Percentiles rank a stretch among this genome's conserved stretches.
Evolutionary conservation across 2,329 filamentous ascomycete genomes (phyloP).

Genomic region (Corynespora cassiicola): DNA sequence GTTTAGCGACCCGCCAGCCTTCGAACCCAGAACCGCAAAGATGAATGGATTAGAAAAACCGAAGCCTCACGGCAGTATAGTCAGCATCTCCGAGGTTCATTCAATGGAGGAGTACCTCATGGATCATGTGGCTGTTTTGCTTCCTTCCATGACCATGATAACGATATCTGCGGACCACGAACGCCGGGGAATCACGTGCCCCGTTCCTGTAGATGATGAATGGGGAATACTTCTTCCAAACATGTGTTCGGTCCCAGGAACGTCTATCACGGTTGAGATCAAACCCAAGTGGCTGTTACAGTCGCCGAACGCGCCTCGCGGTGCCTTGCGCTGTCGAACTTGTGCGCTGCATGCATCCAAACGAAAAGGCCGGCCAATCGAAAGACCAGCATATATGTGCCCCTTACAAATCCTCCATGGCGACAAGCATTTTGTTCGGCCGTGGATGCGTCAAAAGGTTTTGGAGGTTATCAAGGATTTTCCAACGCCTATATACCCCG

Average conservation of each 20-base stretch:
- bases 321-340: slow-evolving; percentile 52
- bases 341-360: slow-evolving; percentile 52
- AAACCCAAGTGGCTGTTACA: slow-evolving; percentile 59
- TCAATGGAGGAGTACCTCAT: slow-evolving; percentile 23
- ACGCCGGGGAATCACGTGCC: no score
- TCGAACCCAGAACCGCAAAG: no score
- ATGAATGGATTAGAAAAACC: no score
- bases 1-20: no score
- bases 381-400: slow-evolving; percentile 40
- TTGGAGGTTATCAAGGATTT: slow-evolving; percentile 8
- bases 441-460: slow-evolving; percentile 20
- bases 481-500: neutral
- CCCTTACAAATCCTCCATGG: slow-evolving; percentile 49
- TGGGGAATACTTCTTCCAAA: slow-evolving; percentile 37
- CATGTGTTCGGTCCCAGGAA: slow-evolving; percentile 30
- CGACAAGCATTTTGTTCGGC: slow-evolving; percentile 17
- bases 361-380: slow-evolving; percentile 18
- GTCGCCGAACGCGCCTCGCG: slow-evolving; percentile 51
- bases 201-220: no score
- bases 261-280: slow-evolving; percentile 46
- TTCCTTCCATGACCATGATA: no score
- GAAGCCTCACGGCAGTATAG: no score
- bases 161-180: no score
- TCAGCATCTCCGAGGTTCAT: no score
- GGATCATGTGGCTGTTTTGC: slow-evolving; percentile 22